Evolutionary conservation across 148 eudicot species (phyloP).

Genomic region (Bassia scoparia): DNA sequence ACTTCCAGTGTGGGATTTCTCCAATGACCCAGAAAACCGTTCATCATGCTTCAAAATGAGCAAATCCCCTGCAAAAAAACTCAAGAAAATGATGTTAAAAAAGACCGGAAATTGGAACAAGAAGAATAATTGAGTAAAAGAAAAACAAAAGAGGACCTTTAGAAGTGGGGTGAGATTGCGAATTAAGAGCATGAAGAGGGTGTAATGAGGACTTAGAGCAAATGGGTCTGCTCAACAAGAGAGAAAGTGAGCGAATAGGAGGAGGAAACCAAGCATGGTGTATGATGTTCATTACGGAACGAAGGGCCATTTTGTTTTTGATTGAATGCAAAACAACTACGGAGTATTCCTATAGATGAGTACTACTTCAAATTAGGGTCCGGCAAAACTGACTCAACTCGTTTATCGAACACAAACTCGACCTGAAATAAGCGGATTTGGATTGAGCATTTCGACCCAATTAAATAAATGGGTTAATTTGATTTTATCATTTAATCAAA

Average conservation of each 20-base stretch:
- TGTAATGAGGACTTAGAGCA: slow-evolving; percentile 31
- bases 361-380: no score
- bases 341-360: no score
- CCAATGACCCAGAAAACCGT: slow-evolving; percentile 38
- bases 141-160: slow-evolving; percentile 24
- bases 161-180: slow-evolving; percentile 23
- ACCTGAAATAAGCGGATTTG: no score
- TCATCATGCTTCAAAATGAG: slow-evolving; percentile 58
- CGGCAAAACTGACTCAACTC: no score
- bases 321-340: no score
- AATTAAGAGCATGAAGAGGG: slow-evolving; percentile 25
- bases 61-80: slow-evolving; percentile 37
- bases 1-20: slow-evolving; percentile 24
- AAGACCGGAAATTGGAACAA: neutral
- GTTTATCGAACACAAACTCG: no score
- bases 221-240: slow-evolving; percentile 23
- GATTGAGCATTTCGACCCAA: no score
- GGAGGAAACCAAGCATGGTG: slow-evolving; percentile 30
- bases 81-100: neutral
- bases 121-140: no score
- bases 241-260: slow-evolving; percentile 23
- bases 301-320: no score
- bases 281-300: slow-evolving; percentile 25
- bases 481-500: no score
- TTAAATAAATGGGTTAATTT: no score